phyloP scores from a whole-genome alignment of 2,329 filamentous ascomycete genomes.

The Ascosphaera apis region DNA sequence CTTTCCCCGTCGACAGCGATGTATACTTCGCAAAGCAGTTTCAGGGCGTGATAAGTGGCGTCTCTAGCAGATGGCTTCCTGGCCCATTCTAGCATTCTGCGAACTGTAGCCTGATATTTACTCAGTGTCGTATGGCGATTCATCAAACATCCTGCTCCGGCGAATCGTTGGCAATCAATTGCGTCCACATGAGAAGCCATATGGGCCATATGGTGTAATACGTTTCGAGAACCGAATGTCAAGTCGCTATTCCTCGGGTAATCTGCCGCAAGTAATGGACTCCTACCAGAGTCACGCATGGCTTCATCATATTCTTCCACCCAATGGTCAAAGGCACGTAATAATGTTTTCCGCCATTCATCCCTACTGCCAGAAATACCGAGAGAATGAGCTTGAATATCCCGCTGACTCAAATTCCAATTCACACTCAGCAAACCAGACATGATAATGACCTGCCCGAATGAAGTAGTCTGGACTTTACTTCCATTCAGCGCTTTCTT shows the following conservation, averaged over 20 bases:
- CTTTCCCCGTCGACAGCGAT: slow-evolving; percentile 26
- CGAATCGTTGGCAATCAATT: slow-evolving; percentile 93
- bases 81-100: slow-evolving; percentile 84
- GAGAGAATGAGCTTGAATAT: slow-evolving; percentile 73
- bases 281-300: slow-evolving; percentile 29
- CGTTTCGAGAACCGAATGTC: slow-evolving; percentile 69
- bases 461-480: slow-evolving; percentile 72
- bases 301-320: slow-evolving; percentile 75
- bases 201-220: slow-evolving; percentile 79
- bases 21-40: slow-evolving; percentile 69
- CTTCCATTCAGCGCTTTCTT: slow-evolving; percentile 75
- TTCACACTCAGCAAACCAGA: slow-evolving; percentile 78
- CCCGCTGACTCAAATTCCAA: slow-evolving; percentile 94
- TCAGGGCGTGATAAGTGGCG: slow-evolving; percentile 76
- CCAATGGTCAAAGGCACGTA: slow-evolving; percentile 82
- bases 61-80: slow-evolving; percentile 71
- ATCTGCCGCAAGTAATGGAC: slow-evolving; percentile 4
- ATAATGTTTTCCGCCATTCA: slow-evolving; percentile 71
- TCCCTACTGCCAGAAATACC: slow-evolving; percentile 67
- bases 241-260: slow-evolving; percentile 34
- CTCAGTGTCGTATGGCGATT: slow-evolving; percentile 64
- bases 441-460: slow-evolving; percentile 85
- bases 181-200: slow-evolving; percentile 98
- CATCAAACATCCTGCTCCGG: slow-evolving; percentile 61
- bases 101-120: slow-evolving; percentile 57